A percentile compares a stretch with the other conserved stretches of the same genome.
Conservation (phyloP, 2,329 filamentous ascomycete species). For the Biscogniauxia mediterranea region DNA sequence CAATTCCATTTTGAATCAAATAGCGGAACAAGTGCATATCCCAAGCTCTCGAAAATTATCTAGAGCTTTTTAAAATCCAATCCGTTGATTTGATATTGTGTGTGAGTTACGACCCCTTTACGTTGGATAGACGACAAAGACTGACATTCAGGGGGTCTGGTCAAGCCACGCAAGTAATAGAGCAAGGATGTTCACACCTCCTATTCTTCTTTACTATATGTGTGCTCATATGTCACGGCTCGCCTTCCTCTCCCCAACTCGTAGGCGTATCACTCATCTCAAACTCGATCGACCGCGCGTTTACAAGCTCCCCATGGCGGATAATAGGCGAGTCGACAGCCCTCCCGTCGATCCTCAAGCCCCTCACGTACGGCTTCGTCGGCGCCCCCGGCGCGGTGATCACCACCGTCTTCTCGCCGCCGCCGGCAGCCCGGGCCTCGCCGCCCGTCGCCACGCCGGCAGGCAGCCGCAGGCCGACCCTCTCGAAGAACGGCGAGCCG, state of each 20-base stretch:
- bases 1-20: no score
- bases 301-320: slow-evolving; percentile 40
- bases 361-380: slow-evolving; percentile 39
- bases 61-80: no score
- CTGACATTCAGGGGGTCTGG: no score
- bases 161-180: background rate
- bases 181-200: background rate
- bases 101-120: no score
- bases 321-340: slow-evolving; percentile 35
- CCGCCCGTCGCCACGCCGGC: slow-evolving; percentile 27
- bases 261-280: slow-evolving; percentile 43
- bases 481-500: slow-evolving; percentile 46
- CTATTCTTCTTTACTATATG: background rate
- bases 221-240: slow-evolving; percentile 4
- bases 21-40: no score
- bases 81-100: no score
- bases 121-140: no score
- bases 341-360: slow-evolving; percentile 40
- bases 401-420: slow-evolving; percentile 30
- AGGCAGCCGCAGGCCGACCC: slow-evolving; percentile 38
- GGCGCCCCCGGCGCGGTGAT: slow-evolving; percentile 42
- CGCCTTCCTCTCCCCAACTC: slow-evolving; percentile 19
- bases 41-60: no score
- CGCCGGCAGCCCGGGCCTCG: slow-evolving; percentile 8
- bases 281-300: slow-evolving; percentile 40